Percentiles rank a stretch among this genome's conserved stretches.
Evolutionary conservation across 441 rosid species (phyloP).

Genomic region (Mallotus repandus): DNA sequence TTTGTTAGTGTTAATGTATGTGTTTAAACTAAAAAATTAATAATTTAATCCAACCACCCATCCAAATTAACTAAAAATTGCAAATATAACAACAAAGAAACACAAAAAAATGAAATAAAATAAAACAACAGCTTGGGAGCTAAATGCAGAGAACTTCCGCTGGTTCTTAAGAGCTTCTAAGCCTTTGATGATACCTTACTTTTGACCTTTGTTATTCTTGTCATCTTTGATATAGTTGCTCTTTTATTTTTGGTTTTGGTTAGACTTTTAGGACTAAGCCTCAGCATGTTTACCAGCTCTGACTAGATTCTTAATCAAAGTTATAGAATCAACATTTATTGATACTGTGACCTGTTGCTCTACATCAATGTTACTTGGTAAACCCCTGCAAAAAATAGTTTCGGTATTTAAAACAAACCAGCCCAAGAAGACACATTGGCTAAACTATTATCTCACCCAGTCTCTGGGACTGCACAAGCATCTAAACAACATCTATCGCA

Average conservation of each 20-base stretch:
- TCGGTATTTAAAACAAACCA: neutral
- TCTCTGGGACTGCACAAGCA: neutral
- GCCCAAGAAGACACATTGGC: neutral
- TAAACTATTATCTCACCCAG: too few relatives aligned
- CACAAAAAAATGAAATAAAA: too few relatives aligned
- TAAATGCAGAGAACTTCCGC: conserved; percentile 36
- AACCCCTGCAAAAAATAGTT: conserved; percentile 48
- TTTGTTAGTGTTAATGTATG: too few relatives aligned
- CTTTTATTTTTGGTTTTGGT: conserved; percentile 45
- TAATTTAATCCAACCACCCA: too few relatives aligned
- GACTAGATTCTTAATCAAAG: conserved; percentile 70
- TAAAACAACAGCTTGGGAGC: too few relatives aligned
- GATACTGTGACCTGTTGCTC: conserved; percentile 77
- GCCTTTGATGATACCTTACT: conserved; percentile 43
- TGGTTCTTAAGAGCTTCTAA: conserved; percentile 49
- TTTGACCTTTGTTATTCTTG: conserved; percentile 42
- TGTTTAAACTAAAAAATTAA: too few relatives aligned
- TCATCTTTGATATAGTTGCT: conserved; percentile 37
- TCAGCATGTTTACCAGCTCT: conserved; percentile 84
- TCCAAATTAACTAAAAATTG: too few relatives aligned
- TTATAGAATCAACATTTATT: conserved; percentile 62
- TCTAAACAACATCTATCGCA: neutral
- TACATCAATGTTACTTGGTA: conserved; percentile 64
- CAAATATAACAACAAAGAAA: too few relatives aligned
- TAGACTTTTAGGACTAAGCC: conserved; percentile 57